These are phyloP conservation scores for Glarea lozoyensis DNA, from an alignment of 495 filamentous ascomycete genomes.

Conservation along the genomic window DNA sequence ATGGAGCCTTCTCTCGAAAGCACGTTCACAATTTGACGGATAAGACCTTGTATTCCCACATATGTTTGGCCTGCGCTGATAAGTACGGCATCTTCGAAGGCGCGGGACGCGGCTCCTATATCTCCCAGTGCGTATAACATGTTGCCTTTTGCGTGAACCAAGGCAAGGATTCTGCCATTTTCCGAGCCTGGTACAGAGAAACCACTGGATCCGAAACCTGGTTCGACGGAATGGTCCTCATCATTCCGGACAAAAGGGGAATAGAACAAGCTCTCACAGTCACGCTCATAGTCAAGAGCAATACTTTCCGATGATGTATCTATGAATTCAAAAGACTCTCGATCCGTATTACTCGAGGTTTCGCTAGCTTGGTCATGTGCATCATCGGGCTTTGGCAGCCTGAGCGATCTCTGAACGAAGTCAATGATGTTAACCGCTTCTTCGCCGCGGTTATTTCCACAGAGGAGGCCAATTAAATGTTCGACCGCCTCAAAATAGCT, in stretches of 20 bases:
- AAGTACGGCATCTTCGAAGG: conserved; percentile 91
- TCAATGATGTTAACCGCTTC: conserved; percentile 88
- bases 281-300: conserved; percentile 38
- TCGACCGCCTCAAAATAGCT: conserved; percentile 96
- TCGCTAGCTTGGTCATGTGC: conserved; percentile 21
- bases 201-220: conserved; percentile 72
- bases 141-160: conserved; percentile 95
- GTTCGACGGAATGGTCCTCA: conserved; percentile 35
- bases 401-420: conserved; percentile 72
- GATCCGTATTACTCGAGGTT: conserved; percentile 18
- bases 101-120: conserved; percentile 70
- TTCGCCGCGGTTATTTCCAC: conserved; percentile 67
- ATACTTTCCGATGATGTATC: conserved; percentile 45
- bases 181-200: conserved; percentile 81
- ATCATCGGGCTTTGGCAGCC: conserved; percentile 29
- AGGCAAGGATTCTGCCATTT: conserved; percentile 85
- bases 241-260: conserved; percentile 26
- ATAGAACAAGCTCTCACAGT: conserved; percentile 13
- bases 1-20: conserved; percentile 33
- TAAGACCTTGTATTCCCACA: conserved; percentile 68
- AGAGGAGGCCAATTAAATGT: conserved; percentile 84
- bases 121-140: conserved; percentile 93
- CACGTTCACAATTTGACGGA: conserved; percentile 70
- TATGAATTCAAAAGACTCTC: conserved; percentile 38
- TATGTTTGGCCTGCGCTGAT: conserved; percentile 71